Evolutionary conservation across 331 rosid genomes (phyloP).

Genomic region (Rosa hybrid): DNA sequence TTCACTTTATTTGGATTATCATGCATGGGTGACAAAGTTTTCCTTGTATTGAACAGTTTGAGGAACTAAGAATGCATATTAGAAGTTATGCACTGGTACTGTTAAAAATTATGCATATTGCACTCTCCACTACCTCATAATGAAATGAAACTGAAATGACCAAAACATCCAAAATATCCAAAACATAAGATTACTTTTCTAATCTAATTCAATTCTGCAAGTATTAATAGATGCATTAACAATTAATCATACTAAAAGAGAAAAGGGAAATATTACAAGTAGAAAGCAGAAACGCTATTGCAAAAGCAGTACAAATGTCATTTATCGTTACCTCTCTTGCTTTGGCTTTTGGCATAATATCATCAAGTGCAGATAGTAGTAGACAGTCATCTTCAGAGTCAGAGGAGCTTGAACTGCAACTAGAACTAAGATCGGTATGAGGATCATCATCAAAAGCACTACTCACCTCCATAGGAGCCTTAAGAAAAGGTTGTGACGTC

Average conservation of each 20-base stretch:
- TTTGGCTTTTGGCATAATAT: neutral
- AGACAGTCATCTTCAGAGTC: constrained; percentile 4
- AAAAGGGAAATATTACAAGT: neutral
- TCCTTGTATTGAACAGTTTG: neutral
- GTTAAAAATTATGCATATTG: neutral
- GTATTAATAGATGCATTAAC: neutral
- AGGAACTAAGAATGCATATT: neutral
- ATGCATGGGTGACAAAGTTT: neutral
- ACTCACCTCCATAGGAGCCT: neutral
- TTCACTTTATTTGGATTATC: neutral
- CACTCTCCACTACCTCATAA: neutral
- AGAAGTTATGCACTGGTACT: neutral
- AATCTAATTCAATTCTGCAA: constrained; percentile 1
- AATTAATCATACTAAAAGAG: neutral
- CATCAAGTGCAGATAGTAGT: neutral
- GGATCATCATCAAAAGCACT: neutral
- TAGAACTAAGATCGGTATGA: neutral
- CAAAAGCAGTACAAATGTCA: neutral
- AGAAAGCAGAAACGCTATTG: neutral
- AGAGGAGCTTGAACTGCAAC: constrained; percentile 4
- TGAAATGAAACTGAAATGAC: neutral
- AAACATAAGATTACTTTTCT: neutral
- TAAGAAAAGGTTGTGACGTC: neutral
- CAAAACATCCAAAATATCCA: neutral
- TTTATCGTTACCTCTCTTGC: neutral